Percentiles rank a stretch among this genome's conserved stretches.
Conservation (phyloP, 192 early-diverging fungal genomes). For the Funneliformis geosporum region DNA sequence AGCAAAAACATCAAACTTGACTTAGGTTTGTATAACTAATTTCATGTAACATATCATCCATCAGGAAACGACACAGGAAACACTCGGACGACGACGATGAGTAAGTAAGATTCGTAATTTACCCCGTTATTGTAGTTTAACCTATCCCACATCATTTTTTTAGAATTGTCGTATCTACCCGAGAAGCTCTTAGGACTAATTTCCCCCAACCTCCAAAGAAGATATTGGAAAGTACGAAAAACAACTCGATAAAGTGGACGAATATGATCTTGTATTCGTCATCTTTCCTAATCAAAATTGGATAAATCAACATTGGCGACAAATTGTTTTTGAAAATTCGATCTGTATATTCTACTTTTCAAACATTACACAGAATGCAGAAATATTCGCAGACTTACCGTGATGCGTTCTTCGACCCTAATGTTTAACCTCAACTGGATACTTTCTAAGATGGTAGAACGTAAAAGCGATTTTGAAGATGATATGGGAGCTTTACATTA, state of each 20-base stretch:
- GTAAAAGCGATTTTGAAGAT: too few species aligned
- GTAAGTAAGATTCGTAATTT: slow-evolving; percentile 17
- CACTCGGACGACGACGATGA: neutral
- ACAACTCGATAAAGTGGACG: slow-evolving; percentile 6
- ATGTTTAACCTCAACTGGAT: too few species aligned
- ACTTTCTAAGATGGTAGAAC: too few species aligned
- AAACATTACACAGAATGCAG: neutral
- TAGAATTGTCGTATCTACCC: neutral
- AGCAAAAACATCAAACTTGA: too few species aligned
- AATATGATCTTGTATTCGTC: slow-evolving; percentile 11
- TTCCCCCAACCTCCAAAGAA: slow-evolving; percentile 8
- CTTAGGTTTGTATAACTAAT: neutral
- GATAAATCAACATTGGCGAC: slow-evolving; percentile 14
- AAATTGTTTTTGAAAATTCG: slow-evolving; percentile 1
- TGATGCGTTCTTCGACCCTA: too few species aligned
- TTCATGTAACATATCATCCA: neutral
- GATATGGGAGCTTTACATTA: too few species aligned
- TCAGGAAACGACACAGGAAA: neutral
- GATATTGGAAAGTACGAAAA: slow-evolving; percentile 19
- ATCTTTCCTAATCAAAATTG: neutral
- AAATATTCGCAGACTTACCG: too few species aligned
- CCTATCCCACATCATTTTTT: slow-evolving; percentile 19
- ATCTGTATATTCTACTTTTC: slow-evolving; percentile 1
- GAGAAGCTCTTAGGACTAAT: slow-evolving; percentile 17
- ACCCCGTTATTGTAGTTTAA: slow-evolving; percentile 1